Conservation (phyloP, 2,329 filamentous ascomycete genomes). For the Colletotrichum sp. region DNA sequence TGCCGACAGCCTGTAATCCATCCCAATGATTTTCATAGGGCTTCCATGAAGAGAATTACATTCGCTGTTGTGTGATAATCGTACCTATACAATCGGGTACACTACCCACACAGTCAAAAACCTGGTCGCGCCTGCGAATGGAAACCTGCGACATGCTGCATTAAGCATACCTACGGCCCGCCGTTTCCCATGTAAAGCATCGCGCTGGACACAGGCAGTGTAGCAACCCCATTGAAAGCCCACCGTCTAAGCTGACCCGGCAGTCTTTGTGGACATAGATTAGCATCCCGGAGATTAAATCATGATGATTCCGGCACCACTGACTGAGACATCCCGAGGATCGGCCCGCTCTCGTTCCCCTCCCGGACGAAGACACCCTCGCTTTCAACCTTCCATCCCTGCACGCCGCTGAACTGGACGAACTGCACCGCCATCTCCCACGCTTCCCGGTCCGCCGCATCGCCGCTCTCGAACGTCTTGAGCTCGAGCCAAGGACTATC, state of each 20-base stretch:
- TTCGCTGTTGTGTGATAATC: background rate
- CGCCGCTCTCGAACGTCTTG: slow-evolving; percentile 53
- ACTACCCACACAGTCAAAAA: fast-evolving
- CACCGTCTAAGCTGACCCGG: slow-evolving; percentile 29
- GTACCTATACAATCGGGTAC: background rate
- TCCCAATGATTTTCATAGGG: fast-evolving
- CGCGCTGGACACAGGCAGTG: slow-evolving; percentile 29
- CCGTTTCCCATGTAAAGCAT: slow-evolving; percentile 24
- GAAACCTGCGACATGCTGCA: background rate
- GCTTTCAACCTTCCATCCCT: slow-evolving; percentile 46
- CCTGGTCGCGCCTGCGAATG: fast-evolving
- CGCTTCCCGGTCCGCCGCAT: slow-evolving; percentile 46
- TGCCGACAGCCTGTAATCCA: fast-evolving
- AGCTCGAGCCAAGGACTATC: slow-evolving; percentile 42
- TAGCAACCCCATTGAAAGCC: slow-evolving; percentile 31
- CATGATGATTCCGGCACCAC: slow-evolving; percentile 10
- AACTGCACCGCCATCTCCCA: slow-evolving; percentile 51
- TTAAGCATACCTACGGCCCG: background rate
- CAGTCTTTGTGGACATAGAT: background rate
- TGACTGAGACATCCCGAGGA: slow-evolving; percentile 19
- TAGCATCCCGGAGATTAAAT: background rate
- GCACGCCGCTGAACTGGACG: slow-evolving; percentile 35
- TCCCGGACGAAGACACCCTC: slow-evolving; percentile 48
- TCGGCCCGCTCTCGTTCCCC: slow-evolving; percentile 17
- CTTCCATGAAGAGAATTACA: background rate